Conservation (phyloP, 805 yeast genomes). For the Brettanomyces custersianus region DNA sequence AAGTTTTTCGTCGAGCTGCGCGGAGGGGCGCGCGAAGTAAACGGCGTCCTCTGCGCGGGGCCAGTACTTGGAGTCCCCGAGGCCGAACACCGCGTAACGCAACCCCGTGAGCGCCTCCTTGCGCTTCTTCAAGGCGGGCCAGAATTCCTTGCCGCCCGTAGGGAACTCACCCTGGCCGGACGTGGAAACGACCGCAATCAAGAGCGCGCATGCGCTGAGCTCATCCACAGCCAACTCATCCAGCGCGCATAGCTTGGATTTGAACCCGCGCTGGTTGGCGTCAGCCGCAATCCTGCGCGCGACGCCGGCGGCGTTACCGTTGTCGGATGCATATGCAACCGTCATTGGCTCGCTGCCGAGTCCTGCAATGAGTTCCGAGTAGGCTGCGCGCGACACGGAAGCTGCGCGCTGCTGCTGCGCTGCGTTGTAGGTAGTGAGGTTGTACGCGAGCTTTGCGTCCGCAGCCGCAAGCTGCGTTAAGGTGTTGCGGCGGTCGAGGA, state of each 20-base stretch:
- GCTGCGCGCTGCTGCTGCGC: slow-evolving; percentile 44
- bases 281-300: slow-evolving; percentile 73
- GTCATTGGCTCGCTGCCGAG: slow-evolving; percentile 88
- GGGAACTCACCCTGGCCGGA: slow-evolving; percentile 88
- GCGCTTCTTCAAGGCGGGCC: slow-evolving; percentile 64
- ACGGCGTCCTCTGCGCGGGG: slow-evolving; percentile 93
- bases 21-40: slow-evolving; percentile 86
- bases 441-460: slow-evolving; percentile 70
- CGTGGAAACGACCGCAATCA: slow-evolving; percentile 63
- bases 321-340: slow-evolving; percentile 83
- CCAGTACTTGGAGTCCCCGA: slow-evolving; percentile 88
- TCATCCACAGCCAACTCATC: slow-evolving; percentile 71
- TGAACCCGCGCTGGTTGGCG: slow-evolving; percentile 72
- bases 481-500: slow-evolving; percentile 85
- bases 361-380: slow-evolving; percentile 68
- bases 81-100: slow-evolving; percentile 58
- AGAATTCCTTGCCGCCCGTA: slow-evolving; percentile 66
- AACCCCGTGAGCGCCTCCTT: slow-evolving; percentile 56
- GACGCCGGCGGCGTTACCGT: slow-evolving; percentile 79
- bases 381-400: slow-evolving; percentile 67
- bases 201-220: slow-evolving; percentile 57
- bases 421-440: slow-evolving; percentile 57
- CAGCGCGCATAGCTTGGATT: slow-evolving; percentile 55
- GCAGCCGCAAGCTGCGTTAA: slow-evolving; percentile 64
- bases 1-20: slow-evolving; percentile 60